Percentiles rank a stretch among this genome's conserved stretches.
phyloP scores from a whole-genome alignment of 2,329 filamentous ascomycete genomes.

The Verticillium isaacii region DNA sequence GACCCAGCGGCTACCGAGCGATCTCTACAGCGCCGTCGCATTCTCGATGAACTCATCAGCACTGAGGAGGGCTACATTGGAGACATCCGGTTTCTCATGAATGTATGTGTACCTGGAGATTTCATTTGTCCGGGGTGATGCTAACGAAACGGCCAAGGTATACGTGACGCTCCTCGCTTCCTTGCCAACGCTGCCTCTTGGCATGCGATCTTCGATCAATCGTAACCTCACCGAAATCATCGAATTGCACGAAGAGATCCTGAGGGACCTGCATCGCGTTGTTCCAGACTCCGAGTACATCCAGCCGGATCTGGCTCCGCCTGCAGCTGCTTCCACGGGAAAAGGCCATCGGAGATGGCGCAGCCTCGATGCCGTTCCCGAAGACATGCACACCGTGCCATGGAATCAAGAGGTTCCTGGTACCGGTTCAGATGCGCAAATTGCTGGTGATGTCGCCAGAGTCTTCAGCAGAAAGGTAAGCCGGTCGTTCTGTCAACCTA shows the following conservation, averaged over 20 bases:
- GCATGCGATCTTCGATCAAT: slow-evolving; percentile 68
- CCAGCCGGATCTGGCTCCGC: slow-evolving; percentile 29
- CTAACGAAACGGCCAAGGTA: slow-evolving; percentile 41
- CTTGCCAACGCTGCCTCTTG: slow-evolving; percentile 59
- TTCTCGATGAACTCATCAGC: slow-evolving; percentile 78
- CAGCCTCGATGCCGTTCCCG: slow-evolving; percentile 42
- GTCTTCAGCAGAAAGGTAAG: slow-evolving; percentile 54
- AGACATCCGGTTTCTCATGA: slow-evolving; percentile 80
- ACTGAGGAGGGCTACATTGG: slow-evolving; percentile 88
- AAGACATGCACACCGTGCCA: slow-evolving; percentile 28
- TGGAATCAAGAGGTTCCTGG: slow-evolving; percentile 44
- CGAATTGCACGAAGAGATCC: slow-evolving; percentile 75
- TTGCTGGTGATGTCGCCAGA: slow-evolving; percentile 56
- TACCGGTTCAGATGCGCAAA: slow-evolving; percentile 52
- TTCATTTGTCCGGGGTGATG: neutral
- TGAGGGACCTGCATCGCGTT: slow-evolving; percentile 66
- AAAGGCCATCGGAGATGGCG: slow-evolving; percentile 39
- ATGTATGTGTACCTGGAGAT: slow-evolving; percentile 48
- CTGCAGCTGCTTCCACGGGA: slow-evolving; percentile 11
- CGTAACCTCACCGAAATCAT: slow-evolving; percentile 76
- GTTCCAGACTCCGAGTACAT: slow-evolving; percentile 66
- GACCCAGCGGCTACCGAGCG: slow-evolving; percentile 70
- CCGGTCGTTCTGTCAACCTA: slow-evolving; percentile 1
- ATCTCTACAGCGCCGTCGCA: slow-evolving; percentile 68
- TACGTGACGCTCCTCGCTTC: slow-evolving; percentile 72